These are phyloP conservation scores for Russula brevipes DNA, from an alignment of 768 basidiomycete genomes.

Conservation along the genomic window DNA sequence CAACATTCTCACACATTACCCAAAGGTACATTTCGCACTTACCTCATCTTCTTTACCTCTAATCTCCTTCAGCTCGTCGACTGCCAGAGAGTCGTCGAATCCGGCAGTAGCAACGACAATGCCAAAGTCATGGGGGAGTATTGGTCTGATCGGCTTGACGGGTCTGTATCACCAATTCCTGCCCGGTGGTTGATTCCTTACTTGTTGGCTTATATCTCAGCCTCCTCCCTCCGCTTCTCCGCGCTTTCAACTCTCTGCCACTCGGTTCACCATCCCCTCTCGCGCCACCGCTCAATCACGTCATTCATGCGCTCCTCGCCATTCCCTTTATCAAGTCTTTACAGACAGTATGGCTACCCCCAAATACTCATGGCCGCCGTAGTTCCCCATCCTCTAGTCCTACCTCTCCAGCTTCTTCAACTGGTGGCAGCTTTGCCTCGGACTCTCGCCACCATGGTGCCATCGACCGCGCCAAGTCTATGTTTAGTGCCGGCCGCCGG, in stretches of 20 bases:
- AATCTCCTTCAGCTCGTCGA: conserved; percentile 13
- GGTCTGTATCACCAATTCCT: conserved; percentile 37
- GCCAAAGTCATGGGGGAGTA: conserved; percentile 60
- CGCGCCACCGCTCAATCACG: conserved; percentile 65
- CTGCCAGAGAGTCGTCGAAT: conserved; percentile 19
- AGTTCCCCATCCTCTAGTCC: conserved; percentile 34
- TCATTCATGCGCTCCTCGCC: conserved; percentile 75
- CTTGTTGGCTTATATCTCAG: background rate
- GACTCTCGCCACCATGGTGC: conserved; percentile 29
- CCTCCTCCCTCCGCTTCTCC: conserved; percentile 66
- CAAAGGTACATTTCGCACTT: conserved; percentile 47
- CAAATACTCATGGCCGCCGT: conserved; percentile 27
- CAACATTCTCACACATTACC: conserved; percentile 77
- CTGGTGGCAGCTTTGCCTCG: conserved; percentile 18
- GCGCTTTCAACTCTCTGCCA: conserved; percentile 62
- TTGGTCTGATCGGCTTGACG: conserved; percentile 70
- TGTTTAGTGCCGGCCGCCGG: conserved; percentile 48
- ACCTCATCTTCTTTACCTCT: background rate
- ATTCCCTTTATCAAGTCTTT: conserved; percentile 62
- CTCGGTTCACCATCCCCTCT: conserved; percentile 59
- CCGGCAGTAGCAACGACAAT: conserved; percentile 13
- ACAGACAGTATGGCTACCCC: conserved; percentile 57
- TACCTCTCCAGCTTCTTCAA: conserved; percentile 29
- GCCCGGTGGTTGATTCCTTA: background rate
- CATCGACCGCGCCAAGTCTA: conserved; percentile 55